Base-by-base conservation (phyloP, 139 green algal species). In the Coccomyxa sp. region DNA sequence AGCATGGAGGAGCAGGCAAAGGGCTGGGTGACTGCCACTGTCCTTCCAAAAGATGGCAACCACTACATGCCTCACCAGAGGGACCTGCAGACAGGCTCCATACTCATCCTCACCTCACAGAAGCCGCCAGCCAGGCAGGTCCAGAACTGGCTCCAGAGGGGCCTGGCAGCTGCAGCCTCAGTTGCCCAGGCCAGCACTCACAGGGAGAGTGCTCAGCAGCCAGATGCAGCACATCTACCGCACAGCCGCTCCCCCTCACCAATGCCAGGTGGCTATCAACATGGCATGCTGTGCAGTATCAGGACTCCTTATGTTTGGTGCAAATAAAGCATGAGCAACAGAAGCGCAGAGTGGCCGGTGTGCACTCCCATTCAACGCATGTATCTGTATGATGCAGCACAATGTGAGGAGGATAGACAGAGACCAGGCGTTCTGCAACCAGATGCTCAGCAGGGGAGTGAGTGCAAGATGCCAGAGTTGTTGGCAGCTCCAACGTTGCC, bases 1-100 rank as follows among this genome's bases (percentile, higher is more conserved):
- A 78, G 82, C 39, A 58, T 87, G 24, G 83, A 87, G 74, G 77
- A 86, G 68, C 37, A 75, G 73, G 78, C 58, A 6, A 75, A 76
- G 2, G 84, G 86, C 22, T 86, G 80, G 82, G n/a, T 24, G 6
- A 69, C 74, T n/a, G 29, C 84, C 55, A 74, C 72, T 39, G 38
- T 85, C 38, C 27, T 74, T 22, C 74, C 33, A 37, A 16, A 54
- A 10, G 33, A 27, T 22, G 68, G 70, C 35, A 22, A 22, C 2
- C 27, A 22, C 18, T 18, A 64, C 50, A 31, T 64, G 50, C 50
- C 27, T 22, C 50, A 22, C 22, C 50, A 18, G 27, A n/a, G n/a
- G n/a, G n/a, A n/a, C n/a, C 50, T 2, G 5, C 50, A 64, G 50
- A 18, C 22, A 22, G 39, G 39, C 50, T 74, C 40, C 50, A 44